phyloP scores from a whole-genome alignment of 371 early-diverging fungal genomes.

The Dichotomocladium elegans region DNA sequence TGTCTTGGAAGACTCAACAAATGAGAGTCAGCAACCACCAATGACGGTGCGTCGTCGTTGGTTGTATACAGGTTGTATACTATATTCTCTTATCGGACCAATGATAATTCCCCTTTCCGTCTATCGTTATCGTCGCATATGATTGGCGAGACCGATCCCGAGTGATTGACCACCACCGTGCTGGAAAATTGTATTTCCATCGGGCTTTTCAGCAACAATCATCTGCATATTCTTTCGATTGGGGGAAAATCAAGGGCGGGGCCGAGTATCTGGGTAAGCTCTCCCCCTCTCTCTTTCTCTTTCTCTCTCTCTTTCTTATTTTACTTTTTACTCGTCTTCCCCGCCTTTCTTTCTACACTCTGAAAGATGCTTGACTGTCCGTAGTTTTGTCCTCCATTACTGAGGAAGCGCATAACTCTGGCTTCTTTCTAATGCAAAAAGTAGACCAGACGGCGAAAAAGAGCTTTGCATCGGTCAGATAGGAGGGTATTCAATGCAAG shows the following conservation, averaged over 20 bases:
- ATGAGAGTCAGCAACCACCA: too few relatives aligned
- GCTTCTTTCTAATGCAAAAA: too few relatives aligned
- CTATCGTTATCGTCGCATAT: slow-evolving; percentile 6
- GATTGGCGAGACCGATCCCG: slow-evolving; percentile 6
- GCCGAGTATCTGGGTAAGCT: not conserved
- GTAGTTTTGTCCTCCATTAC: too few relatives aligned
- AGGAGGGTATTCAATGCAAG: too few relatives aligned
- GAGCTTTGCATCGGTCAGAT: too few relatives aligned
- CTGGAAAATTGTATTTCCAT: not conserved
- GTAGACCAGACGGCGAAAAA: too few relatives aligned
- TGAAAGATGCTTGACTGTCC: too few relatives aligned
- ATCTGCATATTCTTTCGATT: not conserved
- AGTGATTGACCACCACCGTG: not conserved
- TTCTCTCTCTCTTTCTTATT: too few relatives aligned
- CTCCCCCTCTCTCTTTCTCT: not conserved
- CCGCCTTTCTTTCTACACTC: too few relatives aligned
- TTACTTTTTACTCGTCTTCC: too few relatives aligned
- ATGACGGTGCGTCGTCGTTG: slow-evolving; percentile 4
- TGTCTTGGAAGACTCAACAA: not conserved
- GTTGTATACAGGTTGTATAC: slow-evolving; percentile 4
- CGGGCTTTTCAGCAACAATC: not conserved
- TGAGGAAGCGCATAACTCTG: too few relatives aligned
- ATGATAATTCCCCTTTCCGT: not conserved
- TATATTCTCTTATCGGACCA: slow-evolving; percentile 4
- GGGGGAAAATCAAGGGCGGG: not conserved